phyloP scores from a whole-genome alignment of 495 filamentous ascomycete genomes.

The Xylaria telfairii region DNA sequence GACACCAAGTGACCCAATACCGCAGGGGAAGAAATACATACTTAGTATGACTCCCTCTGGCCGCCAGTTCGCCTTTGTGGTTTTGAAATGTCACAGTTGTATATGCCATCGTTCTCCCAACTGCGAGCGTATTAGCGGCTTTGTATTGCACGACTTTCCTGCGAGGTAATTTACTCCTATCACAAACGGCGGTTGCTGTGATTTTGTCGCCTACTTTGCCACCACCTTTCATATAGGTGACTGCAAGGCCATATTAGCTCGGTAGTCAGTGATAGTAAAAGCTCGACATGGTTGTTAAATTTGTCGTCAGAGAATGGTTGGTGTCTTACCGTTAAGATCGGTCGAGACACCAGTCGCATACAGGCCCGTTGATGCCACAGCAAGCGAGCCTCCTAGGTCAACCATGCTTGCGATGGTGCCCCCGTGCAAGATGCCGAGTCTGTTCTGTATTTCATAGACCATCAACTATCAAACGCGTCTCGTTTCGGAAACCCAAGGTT shows the following conservation, averaged over 20 bases:
- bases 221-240: conserved; percentile 88
- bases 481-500: background rate
- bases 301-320: background rate
- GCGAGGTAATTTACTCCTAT: conserved; percentile 71
- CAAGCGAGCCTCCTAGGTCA: conserved; percentile 90
- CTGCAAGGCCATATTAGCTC: conserved; percentile 50
- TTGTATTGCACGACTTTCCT: background rate
- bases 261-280: background rate
- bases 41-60: conserved; percentile 96
- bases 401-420: conserved; percentile 97
- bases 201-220: conserved; percentile 83
- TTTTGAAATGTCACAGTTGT: conserved; percentile 84
- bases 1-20: background rate
- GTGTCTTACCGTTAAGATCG: conserved; percentile 76
- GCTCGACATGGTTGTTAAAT: background rate
- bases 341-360: conserved; percentile 92
- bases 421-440: conserved; percentile 88
- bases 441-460: conserved; percentile 64
- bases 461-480: conserved; percentile 5
- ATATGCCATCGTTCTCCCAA: conserved; percentile 91
- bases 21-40: conserved; percentile 49
- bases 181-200: conserved; percentile 72
- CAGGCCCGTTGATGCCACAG: conserved; percentile 87
- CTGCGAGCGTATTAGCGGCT: conserved; percentile 50
- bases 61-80: conserved; percentile 75